phyloP scores from a whole-genome alignment of 352 stramenopile species.

The Globisporangium echinulatum region DNA sequence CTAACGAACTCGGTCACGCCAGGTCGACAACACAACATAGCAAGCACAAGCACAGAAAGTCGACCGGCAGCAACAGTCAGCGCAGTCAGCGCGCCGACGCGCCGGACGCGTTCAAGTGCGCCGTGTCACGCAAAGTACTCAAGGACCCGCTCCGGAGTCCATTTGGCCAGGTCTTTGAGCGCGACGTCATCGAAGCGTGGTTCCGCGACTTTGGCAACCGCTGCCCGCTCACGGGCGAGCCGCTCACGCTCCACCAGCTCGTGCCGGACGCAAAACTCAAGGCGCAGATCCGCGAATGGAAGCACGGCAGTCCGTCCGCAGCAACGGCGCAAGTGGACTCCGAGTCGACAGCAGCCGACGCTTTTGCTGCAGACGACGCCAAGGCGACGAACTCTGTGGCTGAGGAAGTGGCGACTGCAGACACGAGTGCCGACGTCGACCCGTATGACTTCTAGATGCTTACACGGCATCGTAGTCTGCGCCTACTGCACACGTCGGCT shows the following conservation, averaged over 20 bases:
- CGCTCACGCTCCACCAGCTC: slow-evolving; percentile 48
- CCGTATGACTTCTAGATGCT: slow-evolving; percentile 12
- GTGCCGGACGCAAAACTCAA: slow-evolving; percentile 45
- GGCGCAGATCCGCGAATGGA: slow-evolving; percentile 58
- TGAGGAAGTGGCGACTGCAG: background rate
- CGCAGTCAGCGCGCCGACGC: too few relatives aligned
- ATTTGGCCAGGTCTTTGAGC: slow-evolving; percentile 74
- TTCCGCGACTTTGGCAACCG: slow-evolving; percentile 80
- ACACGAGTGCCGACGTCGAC: slow-evolving; percentile 2
- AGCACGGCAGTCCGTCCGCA: slow-evolving; percentile 18
- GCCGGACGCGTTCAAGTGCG: too few relatives aligned
- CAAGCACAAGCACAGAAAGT: too few relatives aligned
- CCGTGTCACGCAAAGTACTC: slow-evolving; percentile 69
- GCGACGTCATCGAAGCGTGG: slow-evolving; percentile 71
- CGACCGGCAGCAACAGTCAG: too few relatives aligned
- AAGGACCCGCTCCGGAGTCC: slow-evolving; percentile 65
- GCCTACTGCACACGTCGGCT: too few relatives aligned
- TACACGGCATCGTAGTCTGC: too few relatives aligned
- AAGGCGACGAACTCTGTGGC: background rate
- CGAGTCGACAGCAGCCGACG: background rate
- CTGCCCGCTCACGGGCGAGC: slow-evolving; percentile 68
- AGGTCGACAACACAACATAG: too few relatives aligned
- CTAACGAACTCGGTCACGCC: too few relatives aligned
- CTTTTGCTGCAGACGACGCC: background rate
- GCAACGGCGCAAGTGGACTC: background rate